phyloP scores from a whole-genome alignment of 768 basidiomycete genomes.

The Pleurotus sapidus region DNA sequence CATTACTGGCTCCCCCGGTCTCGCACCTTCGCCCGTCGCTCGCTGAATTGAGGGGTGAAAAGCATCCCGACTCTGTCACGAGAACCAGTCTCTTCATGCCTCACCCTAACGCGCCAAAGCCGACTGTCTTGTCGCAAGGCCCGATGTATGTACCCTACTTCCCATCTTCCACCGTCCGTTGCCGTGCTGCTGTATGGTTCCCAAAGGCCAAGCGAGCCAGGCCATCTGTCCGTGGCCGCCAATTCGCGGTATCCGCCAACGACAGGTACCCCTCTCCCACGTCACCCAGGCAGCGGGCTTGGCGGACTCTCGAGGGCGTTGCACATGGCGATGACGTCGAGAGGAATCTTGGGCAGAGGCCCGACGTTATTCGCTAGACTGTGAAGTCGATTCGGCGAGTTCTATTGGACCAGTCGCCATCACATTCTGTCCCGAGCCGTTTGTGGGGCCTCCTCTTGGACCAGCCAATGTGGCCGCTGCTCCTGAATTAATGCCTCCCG shows the following conservation, averaged over 20 bases:
- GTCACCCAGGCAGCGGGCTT: not conserved
- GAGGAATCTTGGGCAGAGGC: conserved; percentile 18
- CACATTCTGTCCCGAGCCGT: conserved; percentile 54
- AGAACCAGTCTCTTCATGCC: conserved; percentile 37
- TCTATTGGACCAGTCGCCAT: conserved; percentile 62
- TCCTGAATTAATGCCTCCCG: too few relatives aligned
- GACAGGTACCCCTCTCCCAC: conserved; percentile 17
- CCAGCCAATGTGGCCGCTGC: not conserved
- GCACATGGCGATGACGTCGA: not conserved
- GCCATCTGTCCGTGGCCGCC: too few relatives aligned
- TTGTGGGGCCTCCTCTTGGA: conserved; percentile 12
- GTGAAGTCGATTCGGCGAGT: conserved; percentile 43
- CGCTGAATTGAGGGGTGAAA: conserved; percentile 26
- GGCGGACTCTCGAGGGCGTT: not conserved
- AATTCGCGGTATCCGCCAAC: too few relatives aligned
- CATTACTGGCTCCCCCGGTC: conserved; percentile 10
- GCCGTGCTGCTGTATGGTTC: conserved; percentile 9
- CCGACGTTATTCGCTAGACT: conserved; percentile 62
- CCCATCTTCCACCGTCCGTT: conserved; percentile 12
- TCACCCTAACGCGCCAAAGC: conserved; percentile 46
- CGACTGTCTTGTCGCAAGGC: conserved; percentile 34
- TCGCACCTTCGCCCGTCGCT: conserved; percentile 28
- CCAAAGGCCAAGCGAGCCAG: too few relatives aligned
- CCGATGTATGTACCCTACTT: conserved; percentile 49
- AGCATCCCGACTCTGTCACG: conserved; percentile 20